Evolutionary conservation across 257 asterid species (phyloP).

Genomic region (Solanum microdontum): DNA sequence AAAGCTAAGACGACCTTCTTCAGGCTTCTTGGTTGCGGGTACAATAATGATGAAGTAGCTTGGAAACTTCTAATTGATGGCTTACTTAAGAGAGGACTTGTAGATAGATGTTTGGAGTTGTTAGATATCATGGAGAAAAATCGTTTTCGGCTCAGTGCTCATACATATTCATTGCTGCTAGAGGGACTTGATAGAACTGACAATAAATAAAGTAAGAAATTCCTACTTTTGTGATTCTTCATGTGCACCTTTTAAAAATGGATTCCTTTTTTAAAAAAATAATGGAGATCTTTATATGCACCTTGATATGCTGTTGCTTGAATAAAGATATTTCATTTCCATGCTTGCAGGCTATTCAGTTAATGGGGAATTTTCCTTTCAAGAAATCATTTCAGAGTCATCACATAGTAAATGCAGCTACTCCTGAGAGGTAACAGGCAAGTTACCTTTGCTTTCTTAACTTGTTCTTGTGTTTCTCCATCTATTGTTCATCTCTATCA

Average conservation of each 20-base stretch:
- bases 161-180: slow-evolving; percentile 38
- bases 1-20: slow-evolving; percentile 37
- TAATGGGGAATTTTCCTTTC: neutral
- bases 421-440: neutral
- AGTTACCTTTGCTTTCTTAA: neutral
- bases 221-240: neutral
- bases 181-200: slow-evolving; percentile 27
- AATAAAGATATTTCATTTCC: neutral
- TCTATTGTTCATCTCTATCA: neutral
- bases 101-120: slow-evolving; percentile 37
- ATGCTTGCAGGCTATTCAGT: neutral
- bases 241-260: neutral
- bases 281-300: neutral
- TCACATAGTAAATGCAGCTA: neutral
- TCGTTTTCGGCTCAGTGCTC: slow-evolving; percentile 31
- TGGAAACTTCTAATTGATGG: slow-evolving; percentile 77
- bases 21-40: slow-evolving; percentile 40
- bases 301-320: neutral
- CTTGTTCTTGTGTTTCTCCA: neutral
- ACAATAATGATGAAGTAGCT: slow-evolving; percentile 58
- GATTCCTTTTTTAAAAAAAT: neutral
- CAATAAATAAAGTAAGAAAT: neutral
- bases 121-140: slow-evolving; percentile 38
- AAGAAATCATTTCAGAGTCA: neutral
- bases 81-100: slow-evolving; percentile 40